Conservation (phyloP, 495 filamentous ascomycete species). For the Lentithecium fluviatile region DNA sequence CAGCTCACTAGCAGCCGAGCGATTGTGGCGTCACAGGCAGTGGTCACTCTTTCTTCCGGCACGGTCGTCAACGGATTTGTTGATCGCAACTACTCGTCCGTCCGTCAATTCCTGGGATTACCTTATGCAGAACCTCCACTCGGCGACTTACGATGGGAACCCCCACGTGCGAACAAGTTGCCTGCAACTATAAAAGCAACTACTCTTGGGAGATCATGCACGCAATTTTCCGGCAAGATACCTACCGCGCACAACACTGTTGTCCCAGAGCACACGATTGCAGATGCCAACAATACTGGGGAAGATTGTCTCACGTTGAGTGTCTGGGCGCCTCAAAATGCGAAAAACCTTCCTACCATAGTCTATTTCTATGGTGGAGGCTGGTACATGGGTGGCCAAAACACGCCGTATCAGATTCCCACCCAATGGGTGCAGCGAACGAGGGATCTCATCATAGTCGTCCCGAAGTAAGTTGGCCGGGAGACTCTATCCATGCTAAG, state of each 20-base stretch:
- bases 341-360: constrained; percentile 44
- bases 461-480: constrained; percentile 51
- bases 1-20: too few species aligned
- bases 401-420: constrained; percentile 47
- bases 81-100: constrained; percentile 9
- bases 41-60: too few species aligned
- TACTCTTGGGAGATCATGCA: constrained; percentile 41
- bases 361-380: constrained; percentile 51
- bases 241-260: background rate
- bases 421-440: constrained; percentile 43
- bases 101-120: constrained; percentile 47
- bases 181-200: constrained; percentile 37
- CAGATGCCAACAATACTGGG: constrained; percentile 2
- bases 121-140: constrained; percentile 46
- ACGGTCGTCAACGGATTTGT: background rate
- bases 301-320: constrained; percentile 16
- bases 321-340: constrained; percentile 41
- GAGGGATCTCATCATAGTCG: constrained; percentile 56
- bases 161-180: constrained; percentile 39
- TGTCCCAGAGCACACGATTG: constrained; percentile 1
- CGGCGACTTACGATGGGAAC: constrained; percentile 44
- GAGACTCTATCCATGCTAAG: too few species aligned
- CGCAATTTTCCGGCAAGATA: constrained; percentile 38
- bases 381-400: constrained; percentile 44
- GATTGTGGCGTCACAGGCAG: too few species aligned